Percentiles rank a stretch among this genome's conserved stretches.
Evolutionary conservation across 331 rosid species (phyloP).

Genomic region (Rhamnella rubrinervis): DNA sequence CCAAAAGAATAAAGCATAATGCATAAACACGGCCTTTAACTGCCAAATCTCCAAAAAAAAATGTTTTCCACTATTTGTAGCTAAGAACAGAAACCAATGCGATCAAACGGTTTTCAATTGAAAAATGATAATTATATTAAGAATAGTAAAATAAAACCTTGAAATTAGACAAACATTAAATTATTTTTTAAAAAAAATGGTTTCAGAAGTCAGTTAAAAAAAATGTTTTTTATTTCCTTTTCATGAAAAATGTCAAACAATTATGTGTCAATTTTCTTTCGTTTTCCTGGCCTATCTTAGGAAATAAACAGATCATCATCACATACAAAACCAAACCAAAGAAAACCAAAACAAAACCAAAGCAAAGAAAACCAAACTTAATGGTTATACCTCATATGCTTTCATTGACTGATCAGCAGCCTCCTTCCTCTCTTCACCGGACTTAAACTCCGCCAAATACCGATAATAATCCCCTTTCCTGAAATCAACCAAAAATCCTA

Average conservation of each 20-base stretch:
- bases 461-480: conserved; percentile 73
- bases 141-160: too few relatives aligned
- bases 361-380: neutral
- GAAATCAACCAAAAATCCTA: neutral
- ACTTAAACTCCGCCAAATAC: conserved; percentile 55
- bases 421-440: conserved; percentile 56
- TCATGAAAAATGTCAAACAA: neutral
- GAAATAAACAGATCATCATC: neutral
- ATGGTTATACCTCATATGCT: conserved; percentile 49
- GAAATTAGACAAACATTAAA: too few relatives aligned
- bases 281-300: too few relatives aligned
- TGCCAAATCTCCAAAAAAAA: too few relatives aligned
- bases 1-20: too few relatives aligned
- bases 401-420: conserved; percentile 61
- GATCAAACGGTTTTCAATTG: too few relatives aligned
- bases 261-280: neutral
- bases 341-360: neutral
- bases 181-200: too few relatives aligned
- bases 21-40: too few relatives aligned
- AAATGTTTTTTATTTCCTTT: neutral
- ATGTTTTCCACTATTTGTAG: too few relatives aligned
- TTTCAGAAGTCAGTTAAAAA: neutral
- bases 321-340: neutral
- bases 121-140: too few relatives aligned
- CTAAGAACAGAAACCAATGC: too few relatives aligned